Base-by-base conservation (phyloP, 208 protist species). In the Trypanosoma scelopori region DNA sequence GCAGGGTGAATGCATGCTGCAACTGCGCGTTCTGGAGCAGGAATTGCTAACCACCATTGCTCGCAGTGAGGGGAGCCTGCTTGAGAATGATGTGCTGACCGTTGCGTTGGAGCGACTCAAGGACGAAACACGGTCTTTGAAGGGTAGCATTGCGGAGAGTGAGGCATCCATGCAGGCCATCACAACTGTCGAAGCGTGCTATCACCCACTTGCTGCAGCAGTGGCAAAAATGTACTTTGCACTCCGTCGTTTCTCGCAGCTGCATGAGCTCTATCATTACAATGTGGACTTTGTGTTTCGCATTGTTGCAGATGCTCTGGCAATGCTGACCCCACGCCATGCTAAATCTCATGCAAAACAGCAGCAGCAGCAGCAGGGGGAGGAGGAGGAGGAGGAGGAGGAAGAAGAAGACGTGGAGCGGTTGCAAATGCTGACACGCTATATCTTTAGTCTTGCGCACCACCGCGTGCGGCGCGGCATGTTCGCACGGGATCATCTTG, bases 61-160 rank as follows among this genome's bases (percentile, higher is more conserved):
- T 23, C 76, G 96, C 65, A 86, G 93, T 25, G 81, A 98, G 69
- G 98, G 98, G 12, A 97, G 94, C 58, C 87, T 99, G 48, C 81
- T 99, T 5, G 98, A 99, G 22, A 93, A 99, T 79, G 97, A 99
- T 56, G 69, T 77, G 11, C 81, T 99, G 0, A 97, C 99, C 18
- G 64, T 89, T 23, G 93, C 92, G 16, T 66, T 99, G 12, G 91
- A 98, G 52, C 71, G 74, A 16, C 86, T 99, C 9, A 99, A 99
- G 83, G 74, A 59, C 18, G 96, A 98, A 59, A 81, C 97, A 5
- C 70, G 60, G 3, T 71, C 83, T 9, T 93, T 99, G 41, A 82
- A 97, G 15, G 43, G 75, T 18, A 95, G 94, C 59, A 92, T 99
- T 61, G 74, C 59, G 22, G 76, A 98, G 62, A 98, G 97, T 48